A percentile compares a stretch with the other conserved stretches of the same genome.
Conservation (phyloP, 2,329 filamentous ascomycete genomes). For the Microsporum ferrugineum region DNA sequence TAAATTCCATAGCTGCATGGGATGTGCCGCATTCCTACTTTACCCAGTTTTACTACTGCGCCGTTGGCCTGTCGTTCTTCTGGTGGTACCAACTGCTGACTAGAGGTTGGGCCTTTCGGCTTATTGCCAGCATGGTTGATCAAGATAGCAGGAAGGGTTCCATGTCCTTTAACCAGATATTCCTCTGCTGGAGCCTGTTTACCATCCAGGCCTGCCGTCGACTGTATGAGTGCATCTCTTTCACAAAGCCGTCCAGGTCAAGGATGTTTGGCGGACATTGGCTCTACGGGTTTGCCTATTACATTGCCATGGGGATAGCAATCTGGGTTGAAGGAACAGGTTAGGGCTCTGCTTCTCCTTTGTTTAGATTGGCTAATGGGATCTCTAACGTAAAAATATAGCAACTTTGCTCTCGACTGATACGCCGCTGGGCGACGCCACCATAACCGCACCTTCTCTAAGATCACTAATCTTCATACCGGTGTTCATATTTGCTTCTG, state of each 20-base stretch:
- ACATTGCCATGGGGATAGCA: slow-evolving; percentile 58
- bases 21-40: slow-evolving; percentile 85
- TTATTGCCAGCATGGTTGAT: slow-evolving; percentile 35
- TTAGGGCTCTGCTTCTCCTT: slow-evolving; percentile 31
- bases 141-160: slow-evolving; percentile 27
- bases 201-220: slow-evolving; percentile 62
- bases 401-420: slow-evolving; percentile 9
- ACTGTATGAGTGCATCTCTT: slow-evolving; percentile 59
- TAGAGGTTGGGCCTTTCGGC: slow-evolving; percentile 44
- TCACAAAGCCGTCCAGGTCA: slow-evolving; percentile 57
- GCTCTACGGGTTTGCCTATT: slow-evolving; percentile 66
- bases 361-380: background rate
- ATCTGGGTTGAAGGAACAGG: slow-evolving; percentile 76
- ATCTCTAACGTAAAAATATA: background rate
- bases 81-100: slow-evolving; percentile 57
- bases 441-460: slow-evolving; percentile 32
- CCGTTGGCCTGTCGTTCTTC: slow-evolving; percentile 56
- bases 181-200: slow-evolving; percentile 61
- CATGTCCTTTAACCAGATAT: slow-evolving; percentile 53
- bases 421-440: slow-evolving; percentile 21
- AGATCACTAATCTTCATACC: slow-evolving; percentile 48
- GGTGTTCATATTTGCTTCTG: slow-evolving; percentile 58
- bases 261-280: slow-evolving; percentile 82
- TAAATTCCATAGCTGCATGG: slow-evolving; percentile 43
- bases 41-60: slow-evolving; percentile 70